phyloP scores from a whole-genome alignment of 306 rosid species.

The Adenanthera pavonina region DNA sequence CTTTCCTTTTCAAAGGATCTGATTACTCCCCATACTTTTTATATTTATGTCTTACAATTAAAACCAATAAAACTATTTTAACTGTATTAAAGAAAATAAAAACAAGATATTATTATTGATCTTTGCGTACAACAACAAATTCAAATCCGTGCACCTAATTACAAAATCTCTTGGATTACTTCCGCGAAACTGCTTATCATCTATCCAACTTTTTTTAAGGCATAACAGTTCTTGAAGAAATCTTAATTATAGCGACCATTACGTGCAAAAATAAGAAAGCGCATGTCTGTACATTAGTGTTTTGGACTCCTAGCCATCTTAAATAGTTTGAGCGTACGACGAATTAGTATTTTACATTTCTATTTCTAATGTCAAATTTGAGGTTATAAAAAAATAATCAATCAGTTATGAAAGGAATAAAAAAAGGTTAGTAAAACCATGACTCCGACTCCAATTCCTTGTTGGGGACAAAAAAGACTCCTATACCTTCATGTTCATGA shows the following conservation, averaged over 20 bases:
- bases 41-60: neutral
- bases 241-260: neutral
- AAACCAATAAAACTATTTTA: neutral
- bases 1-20: no score
- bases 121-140: neutral
- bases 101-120: no score
- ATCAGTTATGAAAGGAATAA: neutral
- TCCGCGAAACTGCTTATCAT: slow-evolving; percentile 21
- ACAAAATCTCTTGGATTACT: slow-evolving; percentile 7
- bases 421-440: neutral
- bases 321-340: neutral
- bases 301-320: neutral
- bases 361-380: neutral
- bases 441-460: neutral
- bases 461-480: no score
- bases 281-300: neutral
- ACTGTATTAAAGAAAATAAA: neutral
- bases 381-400: neutral
- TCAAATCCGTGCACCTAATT: neutral
- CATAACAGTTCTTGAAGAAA: slow-evolving; percentile 2
- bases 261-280: neutral
- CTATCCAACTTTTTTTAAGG: neutral
- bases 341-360: neutral
- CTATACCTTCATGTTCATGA: neutral
- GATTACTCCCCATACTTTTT: neutral